phyloP scores from a whole-genome alignment of 495 filamentous ascomycete species.

The Tricharina praecox region DNA sequence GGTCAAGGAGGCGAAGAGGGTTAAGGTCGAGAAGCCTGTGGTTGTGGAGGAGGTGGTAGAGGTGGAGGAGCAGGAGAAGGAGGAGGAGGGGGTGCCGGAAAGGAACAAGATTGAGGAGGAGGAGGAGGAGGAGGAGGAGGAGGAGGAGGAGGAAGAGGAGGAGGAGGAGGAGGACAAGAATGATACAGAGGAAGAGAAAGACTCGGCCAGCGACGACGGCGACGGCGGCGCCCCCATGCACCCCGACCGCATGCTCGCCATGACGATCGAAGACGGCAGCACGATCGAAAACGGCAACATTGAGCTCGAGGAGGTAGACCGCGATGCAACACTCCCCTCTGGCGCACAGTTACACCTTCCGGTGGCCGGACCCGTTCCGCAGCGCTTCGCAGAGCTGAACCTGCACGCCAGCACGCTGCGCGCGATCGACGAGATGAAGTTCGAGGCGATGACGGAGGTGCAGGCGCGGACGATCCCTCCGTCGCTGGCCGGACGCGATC shows the following conservation, averaged over 20 bases:
- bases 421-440: constrained; percentile 70
- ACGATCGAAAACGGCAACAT: constrained; percentile 1
- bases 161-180: constrained; percentile 31
- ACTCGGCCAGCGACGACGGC: constrained; percentile 5
- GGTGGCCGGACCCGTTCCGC: constrained; percentile 35
- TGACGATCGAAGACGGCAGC: constrained; percentile 4
- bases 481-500: constrained; percentile 73
- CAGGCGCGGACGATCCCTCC: constrained; percentile 78
- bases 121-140: constrained; percentile 6
- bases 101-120: constrained; percentile 3
- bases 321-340: constrained; percentile 35
- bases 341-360: constrained; percentile 40
- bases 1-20: neutral
- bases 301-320: constrained; percentile 16
- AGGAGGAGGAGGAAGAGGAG: constrained; percentile 12
- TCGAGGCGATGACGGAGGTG: constrained; percentile 91
- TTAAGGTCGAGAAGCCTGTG: neutral
- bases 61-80: neutral
- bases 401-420: constrained; percentile 74
- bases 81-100: constrained; percentile 1
- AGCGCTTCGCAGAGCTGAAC: constrained; percentile 63
- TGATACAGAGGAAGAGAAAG: constrained; percentile 12
- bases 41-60: constrained; percentile 3
- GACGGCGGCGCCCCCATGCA: constrained; percentile 1
- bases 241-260: neutral